Base-by-base conservation (phyloP, 306 rosid species). In the Sesbania bispinosa region DNA sequence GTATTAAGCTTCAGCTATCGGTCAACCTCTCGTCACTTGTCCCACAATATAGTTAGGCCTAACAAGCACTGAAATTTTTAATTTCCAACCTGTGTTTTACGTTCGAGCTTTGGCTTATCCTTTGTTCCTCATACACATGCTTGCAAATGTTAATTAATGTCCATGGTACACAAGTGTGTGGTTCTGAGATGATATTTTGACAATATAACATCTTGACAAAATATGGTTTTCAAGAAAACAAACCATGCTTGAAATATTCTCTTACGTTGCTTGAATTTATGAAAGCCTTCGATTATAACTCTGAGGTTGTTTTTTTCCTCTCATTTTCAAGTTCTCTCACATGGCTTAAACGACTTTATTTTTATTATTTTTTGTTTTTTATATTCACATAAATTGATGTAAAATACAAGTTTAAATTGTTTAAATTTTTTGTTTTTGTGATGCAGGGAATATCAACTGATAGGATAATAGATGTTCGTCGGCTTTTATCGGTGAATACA, bases 391-490 rank as follows among this genome's bases (percentile, higher is more conserved):
- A 45, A 33, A 35, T 42, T 33, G 38, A 36, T 48, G 38, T 13
- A 13, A 26, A 43, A 66, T 59, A 21, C n/a, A n/a, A n/a, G n/a
- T n/a, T n/a, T n/a, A n/a, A n/a, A n/a, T n/a, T n/a, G n/a, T n/a
- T n/a, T n/a, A n/a, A n/a, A n/a, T n/a, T n/a, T n/a, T n/a, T n/a
- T n/a, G n/a, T 82, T 79, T 74, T 92, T n/a, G 14, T 70, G 74
- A 38, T 74, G 32, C 95, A 95, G 99, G 99, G 97, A 26, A 95
- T 95, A 80, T 95, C 99, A n/a, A 95, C 99, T 4, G 99, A 95
- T 80, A 91, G 81, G 52, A 91, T 91, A 4, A 89, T 95, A 30
- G 99, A 95, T 52, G 83, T 91, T 58, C 89, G 85, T 14, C 86
- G 97, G 7, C 86, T 95, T 15, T 52, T 95, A 54, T 80, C 88